A percentile compares a stretch with the other conserved stretches of the same genome.
Conservation (phyloP, 352 stramenopile species). For the Globisporangium irregulare region DNA sequence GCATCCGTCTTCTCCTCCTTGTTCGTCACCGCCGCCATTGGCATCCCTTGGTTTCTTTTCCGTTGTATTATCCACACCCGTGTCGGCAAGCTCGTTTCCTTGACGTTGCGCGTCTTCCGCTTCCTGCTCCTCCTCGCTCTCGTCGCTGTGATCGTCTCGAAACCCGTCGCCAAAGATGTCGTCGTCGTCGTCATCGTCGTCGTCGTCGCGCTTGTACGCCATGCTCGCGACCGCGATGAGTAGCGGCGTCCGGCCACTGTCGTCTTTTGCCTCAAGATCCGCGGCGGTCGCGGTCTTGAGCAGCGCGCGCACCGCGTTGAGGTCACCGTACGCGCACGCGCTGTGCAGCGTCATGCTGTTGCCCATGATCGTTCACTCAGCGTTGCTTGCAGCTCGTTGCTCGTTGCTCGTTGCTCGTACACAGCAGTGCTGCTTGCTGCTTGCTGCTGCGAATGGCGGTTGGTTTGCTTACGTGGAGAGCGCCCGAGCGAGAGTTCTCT, state of each 20-base stretch:
- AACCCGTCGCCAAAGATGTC: constrained; percentile 25
- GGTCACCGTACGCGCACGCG: constrained; percentile 71
- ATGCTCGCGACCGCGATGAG: constrained; percentile 67
- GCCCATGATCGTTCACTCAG: constrained; percentile 43
- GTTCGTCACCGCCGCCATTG: not conserved
- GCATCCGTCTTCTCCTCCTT: not conserved
- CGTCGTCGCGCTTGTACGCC: constrained; percentile 41
- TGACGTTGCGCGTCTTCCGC: not conserved
- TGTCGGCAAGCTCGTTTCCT: not conserved
- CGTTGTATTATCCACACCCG: not conserved
- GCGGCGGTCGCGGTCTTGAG: constrained; percentile 58
- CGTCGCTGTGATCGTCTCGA: constrained; percentile 31
- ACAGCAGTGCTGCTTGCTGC: not conserved
- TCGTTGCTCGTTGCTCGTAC: no score
- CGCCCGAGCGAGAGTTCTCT: not conserved
- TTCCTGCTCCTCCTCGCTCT: constrained; percentile 20
- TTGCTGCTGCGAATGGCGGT: not conserved
- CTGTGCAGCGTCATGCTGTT: constrained; percentile 82
- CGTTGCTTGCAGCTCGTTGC: not conserved
- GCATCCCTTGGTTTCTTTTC: constrained; percentile 12
- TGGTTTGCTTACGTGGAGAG: not conserved
- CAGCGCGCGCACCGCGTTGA: constrained; percentile 51
- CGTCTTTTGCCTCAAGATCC: constrained; percentile 69
- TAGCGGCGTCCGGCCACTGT: constrained; percentile 72
- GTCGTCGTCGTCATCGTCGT: constrained; percentile 40